These are phyloP conservation scores for Rhynchosporium graminicola DNA, from an alignment of 2,329 filamentous ascomycete genomes.

Conservation along the genomic window DNA sequence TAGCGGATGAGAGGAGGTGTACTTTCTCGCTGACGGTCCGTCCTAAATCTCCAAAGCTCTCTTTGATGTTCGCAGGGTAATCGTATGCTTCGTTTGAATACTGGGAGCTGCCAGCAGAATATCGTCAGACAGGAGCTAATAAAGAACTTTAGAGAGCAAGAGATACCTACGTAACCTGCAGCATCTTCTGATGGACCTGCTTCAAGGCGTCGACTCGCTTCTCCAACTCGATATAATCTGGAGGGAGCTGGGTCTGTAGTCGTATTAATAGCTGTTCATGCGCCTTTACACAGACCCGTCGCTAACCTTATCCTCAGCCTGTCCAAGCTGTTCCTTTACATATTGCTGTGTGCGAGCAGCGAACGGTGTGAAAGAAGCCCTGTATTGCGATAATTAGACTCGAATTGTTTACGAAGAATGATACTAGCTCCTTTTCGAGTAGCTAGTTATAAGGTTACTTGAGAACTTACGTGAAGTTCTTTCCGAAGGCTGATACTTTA, in stretches of 20 bases:
- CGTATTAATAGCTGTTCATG: conserved; percentile 19
- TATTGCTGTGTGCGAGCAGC: conserved; percentile 94
- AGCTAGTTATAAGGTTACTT: conserved; percentile 12
- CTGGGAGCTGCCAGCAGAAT: conserved; percentile 65
- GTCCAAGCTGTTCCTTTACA: conserved; percentile 95
- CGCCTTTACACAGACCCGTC: conserved; percentile 1
- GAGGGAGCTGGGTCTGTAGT: conserved; percentile 86
- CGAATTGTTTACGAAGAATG: conserved; percentile 35
- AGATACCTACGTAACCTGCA: conserved; percentile 82
- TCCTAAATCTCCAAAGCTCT: conserved; percentile 94
- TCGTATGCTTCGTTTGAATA: conserved; percentile 88
- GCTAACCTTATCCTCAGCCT: conserved; percentile 85
- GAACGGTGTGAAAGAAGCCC: conserved; percentile 86
- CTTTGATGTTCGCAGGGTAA: conserved; percentile 96
- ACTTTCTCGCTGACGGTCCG: conserved; percentile 97
- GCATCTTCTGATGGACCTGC: conserved; percentile 94
- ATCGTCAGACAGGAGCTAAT: conserved; percentile 15
- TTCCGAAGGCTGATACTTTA: conserved; percentile 69
- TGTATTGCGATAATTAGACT: conserved; percentile 54
- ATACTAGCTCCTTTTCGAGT: conserved; percentile 24
- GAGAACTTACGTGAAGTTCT: conserved; percentile 63
- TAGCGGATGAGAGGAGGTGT: conserved; percentile 80
- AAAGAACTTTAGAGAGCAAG: background rate
- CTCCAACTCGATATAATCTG: conserved; percentile 97
- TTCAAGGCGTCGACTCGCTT: conserved; percentile 98